Evolutionary conservation across 495 filamentous ascomycete genomes (phyloP).

Genomic region (Talaromyces liani): DNA sequence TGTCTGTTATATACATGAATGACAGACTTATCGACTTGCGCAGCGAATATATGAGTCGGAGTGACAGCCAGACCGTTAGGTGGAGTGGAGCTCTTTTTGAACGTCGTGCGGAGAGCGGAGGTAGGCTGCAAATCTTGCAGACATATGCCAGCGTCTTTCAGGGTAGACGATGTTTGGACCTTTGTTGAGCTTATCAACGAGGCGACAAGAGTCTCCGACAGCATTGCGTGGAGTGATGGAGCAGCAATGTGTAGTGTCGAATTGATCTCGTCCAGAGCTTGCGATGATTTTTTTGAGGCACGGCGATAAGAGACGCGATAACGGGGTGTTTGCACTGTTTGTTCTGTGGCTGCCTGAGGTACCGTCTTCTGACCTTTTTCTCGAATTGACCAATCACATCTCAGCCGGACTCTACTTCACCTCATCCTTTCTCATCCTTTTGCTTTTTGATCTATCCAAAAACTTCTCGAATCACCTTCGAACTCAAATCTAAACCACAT

Average conservation of each 20-base stretch:
- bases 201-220: conserved; percentile 75
- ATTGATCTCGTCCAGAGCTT: conserved; percentile 7
- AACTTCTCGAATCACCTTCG: not conserved
- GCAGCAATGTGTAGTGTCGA: conserved; percentile 13
- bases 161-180: conserved; percentile 53
- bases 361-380: not conserved
- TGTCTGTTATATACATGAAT: conserved; percentile 83
- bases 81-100: conserved; percentile 87
- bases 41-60: conserved; percentile 79
- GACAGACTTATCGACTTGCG: conserved; percentile 82
- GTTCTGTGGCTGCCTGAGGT: conserved; percentile 8
- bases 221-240: conserved; percentile 44
- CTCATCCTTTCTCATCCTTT: not conserved
- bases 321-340: conserved; percentile 18
- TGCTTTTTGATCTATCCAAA: not conserved
- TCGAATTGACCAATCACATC: not conserved
- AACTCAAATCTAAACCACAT: not conserved
- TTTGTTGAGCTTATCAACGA: conserved; percentile 60
- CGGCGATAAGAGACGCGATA: conserved; percentile 13
- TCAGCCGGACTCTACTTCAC: not conserved
- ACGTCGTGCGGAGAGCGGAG: conserved; percentile 59
- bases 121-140: conserved; percentile 73
- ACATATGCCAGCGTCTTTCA: conserved; percentile 78
- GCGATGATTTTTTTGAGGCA: conserved; percentile 20
- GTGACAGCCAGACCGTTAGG: conserved; percentile 74